Percentiles rank a stretch among this genome's conserved stretches.
phyloP scores from a whole-genome alignment of 306 rosid genomes.

The Cucurbita ficifolia region DNA sequence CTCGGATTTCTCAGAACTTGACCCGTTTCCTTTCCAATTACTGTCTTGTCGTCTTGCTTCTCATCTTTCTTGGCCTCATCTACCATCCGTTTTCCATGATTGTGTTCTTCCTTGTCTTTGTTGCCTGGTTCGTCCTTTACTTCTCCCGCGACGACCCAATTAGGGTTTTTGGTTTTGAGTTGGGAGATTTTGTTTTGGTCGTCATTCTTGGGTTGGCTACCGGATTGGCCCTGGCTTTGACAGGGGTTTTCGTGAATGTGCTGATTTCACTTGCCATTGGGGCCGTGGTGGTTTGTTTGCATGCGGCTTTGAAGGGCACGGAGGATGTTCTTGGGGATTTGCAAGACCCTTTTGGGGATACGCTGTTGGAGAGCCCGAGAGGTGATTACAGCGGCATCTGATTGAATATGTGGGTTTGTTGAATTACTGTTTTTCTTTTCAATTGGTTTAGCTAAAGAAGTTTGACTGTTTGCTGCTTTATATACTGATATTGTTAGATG shows the following conservation, averaged over 20 bases:
- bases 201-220: slow-evolving; percentile 14
- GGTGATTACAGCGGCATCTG: slow-evolving; percentile 30
- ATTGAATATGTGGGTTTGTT: neutral
- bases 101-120: slow-evolving; percentile 18
- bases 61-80: slow-evolving; percentile 28
- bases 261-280: slow-evolving; percentile 13
- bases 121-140: slow-evolving; percentile 44
- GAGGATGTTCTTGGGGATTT: slow-evolving; percentile 37
- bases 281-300: slow-evolving; percentile 13
- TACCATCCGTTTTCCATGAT: slow-evolving; percentile 27
- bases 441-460: neutral
- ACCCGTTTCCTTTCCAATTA: slow-evolving; percentile 41
- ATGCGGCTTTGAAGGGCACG: slow-evolving; percentile 25
- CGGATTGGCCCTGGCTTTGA: slow-evolving; percentile 14
- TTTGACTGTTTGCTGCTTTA: neutral
- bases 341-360: slow-evolving; percentile 38
- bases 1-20: slow-evolving; percentile 31
- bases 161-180: slow-evolving; percentile 15
- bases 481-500: slow-evolving; percentile 7
- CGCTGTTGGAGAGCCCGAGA: slow-evolving; percentile 21
- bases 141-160: slow-evolving; percentile 36
- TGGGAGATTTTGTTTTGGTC: slow-evolving; percentile 17
- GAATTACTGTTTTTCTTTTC: neutral
- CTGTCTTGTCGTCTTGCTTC: slow-evolving; percentile 17
- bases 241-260: slow-evolving; percentile 32